Conservation (phyloP, 345 rosid species). For the Zanthoxylum bungeanum region DNA sequence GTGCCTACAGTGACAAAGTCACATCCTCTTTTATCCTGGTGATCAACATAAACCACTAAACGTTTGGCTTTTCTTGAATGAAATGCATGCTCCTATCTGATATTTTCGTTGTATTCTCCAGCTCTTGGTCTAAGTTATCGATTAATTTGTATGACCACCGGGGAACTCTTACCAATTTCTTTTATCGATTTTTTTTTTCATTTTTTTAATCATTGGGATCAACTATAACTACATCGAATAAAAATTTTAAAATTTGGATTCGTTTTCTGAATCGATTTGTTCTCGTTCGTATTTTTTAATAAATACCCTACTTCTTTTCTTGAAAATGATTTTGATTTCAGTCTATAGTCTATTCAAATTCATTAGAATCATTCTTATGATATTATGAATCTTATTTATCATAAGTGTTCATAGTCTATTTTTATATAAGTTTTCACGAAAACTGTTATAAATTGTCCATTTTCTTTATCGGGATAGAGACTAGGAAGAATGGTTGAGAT, state of each 20-base stretch:
- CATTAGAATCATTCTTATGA: neutral
- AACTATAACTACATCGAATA: neutral
- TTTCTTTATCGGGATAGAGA: too few relatives aligned
- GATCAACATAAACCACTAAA: neutral
- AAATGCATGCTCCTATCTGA: neutral
- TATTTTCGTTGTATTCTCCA: neutral
- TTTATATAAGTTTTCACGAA: neutral
- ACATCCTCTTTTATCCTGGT: neutral
- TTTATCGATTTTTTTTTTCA: too few relatives aligned
- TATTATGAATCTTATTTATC: neutral
- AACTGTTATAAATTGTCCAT: too few relatives aligned
- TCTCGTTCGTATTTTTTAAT: neutral
- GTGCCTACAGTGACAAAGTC: neutral
- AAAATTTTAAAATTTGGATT: too few relatives aligned
- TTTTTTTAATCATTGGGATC: neutral
- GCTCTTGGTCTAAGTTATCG: neutral
- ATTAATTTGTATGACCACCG: neutral
- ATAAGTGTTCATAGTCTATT: neutral
- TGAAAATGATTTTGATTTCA: neutral
- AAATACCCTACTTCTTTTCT: too few relatives aligned
- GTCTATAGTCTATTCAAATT: neutral
- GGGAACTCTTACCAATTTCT: neutral
- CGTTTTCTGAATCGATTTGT: neutral
- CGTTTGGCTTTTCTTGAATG: neutral
- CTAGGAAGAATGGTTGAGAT: too few relatives aligned